These are phyloP conservation scores for Yamadazyma kanchanaburiensis DNA, from an alignment of 1,139 yeast species.

Conservation along the genomic window DNA sequence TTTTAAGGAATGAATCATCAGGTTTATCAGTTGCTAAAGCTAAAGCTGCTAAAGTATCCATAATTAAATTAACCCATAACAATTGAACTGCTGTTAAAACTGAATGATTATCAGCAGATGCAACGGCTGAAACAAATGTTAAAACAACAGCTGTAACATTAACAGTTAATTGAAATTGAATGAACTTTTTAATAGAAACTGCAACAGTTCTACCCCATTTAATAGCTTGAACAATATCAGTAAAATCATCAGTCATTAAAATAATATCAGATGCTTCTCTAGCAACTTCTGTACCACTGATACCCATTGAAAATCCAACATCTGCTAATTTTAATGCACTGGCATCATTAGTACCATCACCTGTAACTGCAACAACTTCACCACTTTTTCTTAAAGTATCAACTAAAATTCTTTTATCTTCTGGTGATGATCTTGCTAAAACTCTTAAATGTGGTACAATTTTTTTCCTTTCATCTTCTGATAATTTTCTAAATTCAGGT, in stretches of 20 bases:
- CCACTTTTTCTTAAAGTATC: constrained; percentile 76
- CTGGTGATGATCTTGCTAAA: constrained; percentile 92
- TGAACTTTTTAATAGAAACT: constrained; percentile 87
- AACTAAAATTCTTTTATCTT: constrained; percentile 85
- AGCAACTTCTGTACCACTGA: constrained; percentile 91
- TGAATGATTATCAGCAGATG: constrained; percentile 70
- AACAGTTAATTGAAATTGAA: constrained; percentile 94
- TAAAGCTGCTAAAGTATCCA: constrained; percentile 97
- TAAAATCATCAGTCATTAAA: constrained; percentile 91
- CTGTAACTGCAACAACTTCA: constrained; percentile 97
- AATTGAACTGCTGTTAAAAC: constrained; percentile 96
- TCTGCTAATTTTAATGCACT: constrained; percentile 92
- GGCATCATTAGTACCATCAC: constrained; percentile 97
- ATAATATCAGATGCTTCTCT: constrained; percentile 94
- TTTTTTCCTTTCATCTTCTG: constrained; percentile 51
- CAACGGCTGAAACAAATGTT: constrained; percentile 92
- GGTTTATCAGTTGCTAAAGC: constrained; percentile 99
- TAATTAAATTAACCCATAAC: constrained; percentile 94
- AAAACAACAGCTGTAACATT: constrained; percentile 92
- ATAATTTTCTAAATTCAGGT: constrained; percentile 72
- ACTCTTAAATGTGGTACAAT: constrained; percentile 76
- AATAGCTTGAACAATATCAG: constrained; percentile 95
- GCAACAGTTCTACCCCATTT: constrained; percentile 99
- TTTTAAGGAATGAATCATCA: constrained; percentile 69
- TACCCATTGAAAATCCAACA: constrained; percentile 94